Percentiles rank a stretch among this genome's conserved stretches.
These are phyloP conservation scores for Boletales sp. DNA, from an alignment of 768 basidiomycete species.

Conservation along the genomic window DNA sequence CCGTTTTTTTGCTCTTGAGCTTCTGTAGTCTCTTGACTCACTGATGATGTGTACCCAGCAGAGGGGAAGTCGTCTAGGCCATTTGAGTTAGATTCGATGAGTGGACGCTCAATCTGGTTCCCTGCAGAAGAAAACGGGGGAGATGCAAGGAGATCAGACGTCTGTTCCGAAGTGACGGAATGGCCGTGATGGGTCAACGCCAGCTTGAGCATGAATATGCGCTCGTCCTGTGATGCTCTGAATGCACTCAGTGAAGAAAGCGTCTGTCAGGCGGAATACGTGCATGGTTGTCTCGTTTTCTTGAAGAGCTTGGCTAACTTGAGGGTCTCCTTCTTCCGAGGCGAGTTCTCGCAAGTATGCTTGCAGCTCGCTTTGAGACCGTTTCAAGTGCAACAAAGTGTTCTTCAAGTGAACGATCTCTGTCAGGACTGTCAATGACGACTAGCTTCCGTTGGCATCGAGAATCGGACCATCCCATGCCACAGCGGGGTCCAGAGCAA, in stretches of 20 bases:
- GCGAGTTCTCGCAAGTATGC: conserved; percentile 40
- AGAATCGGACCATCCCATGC: conserved; percentile 62
- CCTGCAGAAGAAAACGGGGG: not conserved
- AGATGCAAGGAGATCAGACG: conserved; percentile 1
- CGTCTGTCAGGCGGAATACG: conserved; percentile 24
- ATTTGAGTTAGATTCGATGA: conserved; percentile 9
- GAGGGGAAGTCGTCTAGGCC: conserved; percentile 9
- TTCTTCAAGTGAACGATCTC: conserved; percentile 76
- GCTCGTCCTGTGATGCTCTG: conserved; percentile 78
- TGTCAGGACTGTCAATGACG: conserved; percentile 25
- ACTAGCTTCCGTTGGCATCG: not conserved
- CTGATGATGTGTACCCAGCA: not conserved
- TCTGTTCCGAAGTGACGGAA: conserved; percentile 29
- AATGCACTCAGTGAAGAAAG: conserved; percentile 11
- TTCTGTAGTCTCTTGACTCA: not conserved
- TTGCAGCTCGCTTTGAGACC: conserved; percentile 58
- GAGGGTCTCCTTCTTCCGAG: conserved; percentile 45
- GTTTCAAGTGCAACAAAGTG: conserved; percentile 58
- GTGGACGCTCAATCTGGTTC: conserved; percentile 2
- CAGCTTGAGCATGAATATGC: conserved; percentile 63
- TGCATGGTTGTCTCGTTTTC: conserved; percentile 76
- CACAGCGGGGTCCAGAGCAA: conserved; percentile 57
- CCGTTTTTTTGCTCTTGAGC: conserved; percentile 13
- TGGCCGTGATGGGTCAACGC: conserved; percentile 64
- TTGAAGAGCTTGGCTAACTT: conserved; percentile 54